These are phyloP conservation scores for Galerina marginata DNA, from an alignment of 768 basidiomycete species.

Conservation along the genomic window DNA sequence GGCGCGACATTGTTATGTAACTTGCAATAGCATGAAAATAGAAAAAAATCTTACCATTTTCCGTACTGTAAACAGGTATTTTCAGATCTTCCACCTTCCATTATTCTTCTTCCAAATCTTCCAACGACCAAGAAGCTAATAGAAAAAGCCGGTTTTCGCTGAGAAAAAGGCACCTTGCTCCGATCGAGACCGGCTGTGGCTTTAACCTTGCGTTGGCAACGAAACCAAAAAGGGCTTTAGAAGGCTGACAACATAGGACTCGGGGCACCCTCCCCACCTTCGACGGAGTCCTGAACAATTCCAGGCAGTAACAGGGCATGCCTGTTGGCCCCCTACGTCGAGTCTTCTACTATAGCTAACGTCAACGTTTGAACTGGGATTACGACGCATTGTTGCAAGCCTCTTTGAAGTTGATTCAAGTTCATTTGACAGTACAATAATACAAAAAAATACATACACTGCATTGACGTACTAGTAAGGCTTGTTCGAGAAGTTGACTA, in stretches of 20 bases:
- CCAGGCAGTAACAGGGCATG: conserved; percentile 89
- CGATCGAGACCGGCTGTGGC: conserved; percentile 90
- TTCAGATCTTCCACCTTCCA: conserved; percentile 73
- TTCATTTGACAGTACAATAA: too few relatives aligned
- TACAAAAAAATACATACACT: too few relatives aligned
- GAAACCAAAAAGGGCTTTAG: conserved; percentile 91
- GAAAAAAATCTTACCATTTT: conserved; percentile 69
- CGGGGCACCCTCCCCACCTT: conserved; percentile 92
- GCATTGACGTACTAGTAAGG: too few relatives aligned
- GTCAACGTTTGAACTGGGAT: too few relatives aligned
- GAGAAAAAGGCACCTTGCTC: conserved; percentile 91
- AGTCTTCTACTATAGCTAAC: too few relatives aligned
- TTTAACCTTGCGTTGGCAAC: conserved; percentile 87
- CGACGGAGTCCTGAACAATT: conserved; percentile 85
- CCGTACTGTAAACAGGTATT: conserved; percentile 91
- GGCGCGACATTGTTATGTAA: conserved; percentile 24
- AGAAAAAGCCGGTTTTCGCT: conserved; percentile 92
- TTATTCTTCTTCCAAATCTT: conserved; percentile 81
- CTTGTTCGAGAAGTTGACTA: too few relatives aligned
- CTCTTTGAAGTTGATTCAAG: too few relatives aligned
- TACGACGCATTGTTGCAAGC: too few relatives aligned
- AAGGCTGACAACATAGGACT: conserved; percentile 92
- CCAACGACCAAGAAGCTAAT: conserved; percentile 94
- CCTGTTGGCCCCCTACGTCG: conserved; percentile 93
- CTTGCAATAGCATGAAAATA: conserved; percentile 5